Base-by-base conservation (phyloP, 2,329 filamentous ascomycete genomes). In the Alternaria ethzedia region DNA sequence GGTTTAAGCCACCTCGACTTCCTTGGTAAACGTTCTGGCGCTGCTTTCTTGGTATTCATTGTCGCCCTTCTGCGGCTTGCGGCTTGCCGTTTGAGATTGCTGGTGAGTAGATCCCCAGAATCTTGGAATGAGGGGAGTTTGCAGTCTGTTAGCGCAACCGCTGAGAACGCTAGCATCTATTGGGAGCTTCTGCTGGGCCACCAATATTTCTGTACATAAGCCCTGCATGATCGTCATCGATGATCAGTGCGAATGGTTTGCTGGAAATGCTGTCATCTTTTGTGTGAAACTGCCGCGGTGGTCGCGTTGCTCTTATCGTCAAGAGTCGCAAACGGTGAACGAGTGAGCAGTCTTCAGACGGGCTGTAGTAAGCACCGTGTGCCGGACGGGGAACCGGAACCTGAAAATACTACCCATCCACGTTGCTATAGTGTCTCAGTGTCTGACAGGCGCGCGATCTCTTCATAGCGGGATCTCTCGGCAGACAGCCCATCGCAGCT, bases 181-280 rank as follows among this genome's bases (percentile, higher is more conserved):
- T 69, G 69, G 69, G 70, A 58, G 66, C 66, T 65, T 61, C 28
- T 30, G 32, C 61, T 63, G 70, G 76, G 78, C 77, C 77, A 80
- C 77, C 78, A 79, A 79, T 79, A 79, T 60, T 72, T 58, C 58
- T 65, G 28, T 71, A 77, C 77, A 79, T 74, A 74, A 78, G 74
- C 71, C 72, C 69, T 78, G 76, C 78, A 79, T 77, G 71, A 75
- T 74, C 68, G 65, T 61, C 70, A 63, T 58, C 54, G 65, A 61
- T 64, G 56, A 64, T 72, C 65, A 50, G 67, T 72, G 50, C 54
- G 66, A 71, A 47, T 65, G 65, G 59, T 57, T 54, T 62, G 57
- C 45, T 63, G 59, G 59, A 60, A 65, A 73, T 62, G 68, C 70
- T 72, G 69, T 64, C 67, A 72, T 74, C 68, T 65, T 69, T 36